Base-by-base conservation (phyloP, 257 asterid species). In the Fraxinus quadrangulata region DNA sequence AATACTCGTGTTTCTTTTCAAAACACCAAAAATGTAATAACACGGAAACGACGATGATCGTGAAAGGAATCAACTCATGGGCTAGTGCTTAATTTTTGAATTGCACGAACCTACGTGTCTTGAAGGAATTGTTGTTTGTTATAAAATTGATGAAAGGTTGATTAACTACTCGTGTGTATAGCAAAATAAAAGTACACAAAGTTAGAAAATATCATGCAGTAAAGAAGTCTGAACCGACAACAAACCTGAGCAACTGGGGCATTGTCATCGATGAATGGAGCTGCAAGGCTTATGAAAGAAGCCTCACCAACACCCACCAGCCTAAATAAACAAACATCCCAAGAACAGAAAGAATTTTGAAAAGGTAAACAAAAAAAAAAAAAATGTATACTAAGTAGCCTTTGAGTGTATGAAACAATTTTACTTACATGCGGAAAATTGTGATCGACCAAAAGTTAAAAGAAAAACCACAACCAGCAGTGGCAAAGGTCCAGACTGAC, bases 271-370 rank as follows among this genome's bases (percentile, higher is more conserved):
- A 96, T 93, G 89, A 93, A 96, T 63, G 98, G 99, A 88, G 99
- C 96, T 19, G 98, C 98, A 80, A 96, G 98, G 87, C 97, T 93
- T 75, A 92, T 90, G 77, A 96, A 95, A 68, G 98, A 96, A 83
- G 99, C 99, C 93, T 96, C 99, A 17, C 99, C 98, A 77, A 96
- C 98, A 80, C 99, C 99, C 70, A 96, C 99, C 61, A 96, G 89
- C 99, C 98, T 95, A 84, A 51, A 49, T 67, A 76, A 36, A 77
- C 47, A 81, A 76, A 82, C 6, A 77, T 6, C 16, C 47, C 76
- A 77, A 36, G 34, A 63, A 47, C 70, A 40, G 16, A 75, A 74
- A 34, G 30, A 70, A 71, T 42, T 54, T 36, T 59, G 19, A 67
- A n/a, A 51, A n/a, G 47, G 39, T 17, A 49, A 70, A 49, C 2